Evolutionary conservation across 495 filamentous ascomycete genomes (phyloP).

Genomic region (Glutinoglossum americanum): DNA sequence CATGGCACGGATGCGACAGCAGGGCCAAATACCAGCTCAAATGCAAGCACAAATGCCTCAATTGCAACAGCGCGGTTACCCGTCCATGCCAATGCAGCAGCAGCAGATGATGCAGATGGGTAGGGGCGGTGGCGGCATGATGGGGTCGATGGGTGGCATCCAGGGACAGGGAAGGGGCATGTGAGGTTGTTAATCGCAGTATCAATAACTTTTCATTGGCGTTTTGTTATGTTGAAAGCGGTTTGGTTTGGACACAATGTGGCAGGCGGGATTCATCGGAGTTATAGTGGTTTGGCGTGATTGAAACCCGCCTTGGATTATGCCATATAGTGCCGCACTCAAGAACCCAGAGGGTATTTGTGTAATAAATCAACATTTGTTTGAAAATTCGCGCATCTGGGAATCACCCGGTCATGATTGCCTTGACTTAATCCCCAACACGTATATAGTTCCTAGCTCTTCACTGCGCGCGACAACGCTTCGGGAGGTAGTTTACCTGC

Average conservation of each 20-base stretch:
- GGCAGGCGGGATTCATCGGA: background rate
- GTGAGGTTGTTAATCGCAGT: background rate
- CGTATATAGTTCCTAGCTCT: too few relatives aligned
- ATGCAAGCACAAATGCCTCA: background rate
- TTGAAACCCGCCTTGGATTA: background rate
- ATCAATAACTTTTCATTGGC: background rate
- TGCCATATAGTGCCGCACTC: background rate
- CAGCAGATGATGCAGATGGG: conserved; percentile 5
- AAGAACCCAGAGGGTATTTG: background rate
- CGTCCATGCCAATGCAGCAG: background rate
- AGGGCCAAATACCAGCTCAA: background rate
- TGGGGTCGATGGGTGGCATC: background rate
- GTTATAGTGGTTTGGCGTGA: background rate
- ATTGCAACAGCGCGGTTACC: background rate
- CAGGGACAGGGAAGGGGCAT: background rate
- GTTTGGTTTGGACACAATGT: background rate
- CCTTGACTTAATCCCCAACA: too few relatives aligned
- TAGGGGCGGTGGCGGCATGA: background rate
- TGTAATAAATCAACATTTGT: background rate
- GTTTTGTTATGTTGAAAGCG: background rate
- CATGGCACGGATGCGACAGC: background rate
- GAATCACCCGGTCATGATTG: too few relatives aligned
- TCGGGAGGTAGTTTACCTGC: too few relatives aligned
- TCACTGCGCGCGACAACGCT: too few relatives aligned
- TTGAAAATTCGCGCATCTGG: background rate